Base-by-base conservation (phyloP, 2,329 filamentous ascomycete genomes). In the Aspergillus luchuensis region DNA sequence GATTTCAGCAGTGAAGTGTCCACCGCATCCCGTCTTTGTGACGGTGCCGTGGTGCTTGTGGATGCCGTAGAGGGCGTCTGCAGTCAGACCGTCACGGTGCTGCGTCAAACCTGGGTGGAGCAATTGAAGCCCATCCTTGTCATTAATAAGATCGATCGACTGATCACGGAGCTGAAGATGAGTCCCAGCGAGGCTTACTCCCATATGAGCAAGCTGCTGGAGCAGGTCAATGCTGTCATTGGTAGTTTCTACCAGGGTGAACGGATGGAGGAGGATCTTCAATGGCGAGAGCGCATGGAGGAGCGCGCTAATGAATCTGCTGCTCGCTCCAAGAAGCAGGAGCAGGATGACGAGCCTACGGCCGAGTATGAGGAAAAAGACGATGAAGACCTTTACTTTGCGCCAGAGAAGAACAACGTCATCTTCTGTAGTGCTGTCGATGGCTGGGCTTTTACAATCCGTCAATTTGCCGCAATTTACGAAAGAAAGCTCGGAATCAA, bases 1-100 rank as follows among this genome's bases (percentile, higher is more conserved):
- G 95, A 99, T 78, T 99, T 99, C 76, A 97, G 93, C 80, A 97
- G 92, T 66, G 95, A 99, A 74, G 95, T 99, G 0, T 98, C 93
- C 0, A 98, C 94, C 1, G 95, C 95, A 2, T 98, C 94, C 8
- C 85, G 95, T 57, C 81, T 99, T 17, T 98, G 95, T 69, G 95
- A 99, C 75, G 95, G 95, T 39, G 95, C 95, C 6, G 87, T 98
- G 8, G 91, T 99, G 10, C 81, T 99, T 30, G 93, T 99, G 19
- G 95, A 99, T 76, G 95, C 94, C 4, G 95, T 99, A 0, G 95
- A 99, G 76, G 95, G 95, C 54, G 95, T 99, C 3, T 99, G 95
- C 82, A 97, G 93, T 78, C 95, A 99, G 79, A 99, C 95, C 0
- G 95, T 99, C 39, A 99, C 95, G 0, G 95, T 99, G 15, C 82